Conservation (phyloP, 163 green algal species). For the Chlamydomonas reinhardtii region DNA sequence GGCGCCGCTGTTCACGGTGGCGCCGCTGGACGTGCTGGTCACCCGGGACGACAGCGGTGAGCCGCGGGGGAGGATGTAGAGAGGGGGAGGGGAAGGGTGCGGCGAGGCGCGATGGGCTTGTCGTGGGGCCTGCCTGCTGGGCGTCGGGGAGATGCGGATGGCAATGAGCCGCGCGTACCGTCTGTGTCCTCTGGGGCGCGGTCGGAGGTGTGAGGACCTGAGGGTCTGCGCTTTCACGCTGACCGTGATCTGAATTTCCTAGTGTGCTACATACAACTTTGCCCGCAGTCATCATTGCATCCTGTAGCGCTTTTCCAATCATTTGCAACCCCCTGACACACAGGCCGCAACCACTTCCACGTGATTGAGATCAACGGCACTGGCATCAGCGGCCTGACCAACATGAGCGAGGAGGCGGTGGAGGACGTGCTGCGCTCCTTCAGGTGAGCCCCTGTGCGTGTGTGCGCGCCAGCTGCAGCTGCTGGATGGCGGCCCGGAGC, state of each 20-base stretch:
- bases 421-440: conserved; percentile 43
- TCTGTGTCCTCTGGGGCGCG: too few species aligned
- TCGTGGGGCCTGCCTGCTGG: background rate
- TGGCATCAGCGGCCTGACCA: conserved; percentile 53
- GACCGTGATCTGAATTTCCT: too few species aligned
- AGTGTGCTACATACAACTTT: too few species aligned
- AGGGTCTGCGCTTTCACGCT: too few species aligned
- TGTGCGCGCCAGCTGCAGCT: too few species aligned
- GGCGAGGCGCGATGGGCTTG: background rate
- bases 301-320: too few species aligned
- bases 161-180: too few species aligned
- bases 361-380: conserved; percentile 62
- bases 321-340: background rate
- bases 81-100: background rate
- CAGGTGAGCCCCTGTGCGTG: conserved; percentile 9
- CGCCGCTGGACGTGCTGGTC: conserved; percentile 55
- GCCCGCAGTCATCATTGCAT: too few species aligned
- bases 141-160: too few species aligned
- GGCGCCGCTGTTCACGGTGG: conserved; percentile 47
- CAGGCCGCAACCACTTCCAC: conserved; percentile 46
- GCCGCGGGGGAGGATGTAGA: background rate
- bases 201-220: too few species aligned
- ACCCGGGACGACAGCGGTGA: conserved; percentile 36
- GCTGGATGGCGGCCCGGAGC: too few species aligned
- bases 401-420: conserved; percentile 45